phyloP scores from a whole-genome alignment of 2,329 filamentous ascomycete species.

The Alternaria incomplexa region DNA sequence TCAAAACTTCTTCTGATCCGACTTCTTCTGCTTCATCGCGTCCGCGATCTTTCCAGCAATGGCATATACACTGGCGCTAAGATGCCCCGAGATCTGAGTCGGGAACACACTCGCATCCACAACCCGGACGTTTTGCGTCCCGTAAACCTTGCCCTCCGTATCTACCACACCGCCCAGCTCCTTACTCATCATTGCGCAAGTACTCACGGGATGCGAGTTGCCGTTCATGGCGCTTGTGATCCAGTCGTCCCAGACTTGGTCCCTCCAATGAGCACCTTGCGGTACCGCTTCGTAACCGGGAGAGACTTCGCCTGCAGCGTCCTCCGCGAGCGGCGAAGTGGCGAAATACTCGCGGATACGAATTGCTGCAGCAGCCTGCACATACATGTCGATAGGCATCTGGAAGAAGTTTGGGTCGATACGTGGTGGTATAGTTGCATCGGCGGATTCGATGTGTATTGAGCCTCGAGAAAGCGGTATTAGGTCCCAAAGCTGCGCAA shows the following conservation, averaged over 20 bases:
- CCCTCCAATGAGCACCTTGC: slow-evolving; percentile 17
- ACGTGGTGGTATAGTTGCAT: slow-evolving; percentile 43
- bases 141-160: slow-evolving; percentile 40
- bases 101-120: slow-evolving; percentile 48
- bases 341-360: slow-evolving; percentile 39
- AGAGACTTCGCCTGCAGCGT: slow-evolving; percentile 25
- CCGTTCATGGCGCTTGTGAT: slow-evolving; percentile 23
- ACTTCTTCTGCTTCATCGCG: slow-evolving; percentile 13
- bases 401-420: slow-evolving; percentile 54
- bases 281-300: slow-evolving; percentile 33
- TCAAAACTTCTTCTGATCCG: background rate
- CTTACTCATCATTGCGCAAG: slow-evolving; percentile 41
- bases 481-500: slow-evolving; percentile 50
- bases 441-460: slow-evolving; percentile 39
- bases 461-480: slow-evolving; percentile 46
- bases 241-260: slow-evolving; percentile 31
- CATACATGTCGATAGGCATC: slow-evolving; percentile 46
- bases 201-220: slow-evolving; percentile 44
- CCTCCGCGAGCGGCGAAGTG: slow-evolving; percentile 31
- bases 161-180: slow-evolving; percentile 47
- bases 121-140: slow-evolving; percentile 43
- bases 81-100: slow-evolving; percentile 44
- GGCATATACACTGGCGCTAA: slow-evolving; percentile 46
- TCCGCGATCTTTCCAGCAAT: slow-evolving; percentile 46
- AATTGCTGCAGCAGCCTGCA: slow-evolving; percentile 44